These are phyloP conservation scores for Talaromyces islandicus DNA, from an alignment of 2,329 filamentous ascomycete species.

Conservation along the genomic window DNA sequence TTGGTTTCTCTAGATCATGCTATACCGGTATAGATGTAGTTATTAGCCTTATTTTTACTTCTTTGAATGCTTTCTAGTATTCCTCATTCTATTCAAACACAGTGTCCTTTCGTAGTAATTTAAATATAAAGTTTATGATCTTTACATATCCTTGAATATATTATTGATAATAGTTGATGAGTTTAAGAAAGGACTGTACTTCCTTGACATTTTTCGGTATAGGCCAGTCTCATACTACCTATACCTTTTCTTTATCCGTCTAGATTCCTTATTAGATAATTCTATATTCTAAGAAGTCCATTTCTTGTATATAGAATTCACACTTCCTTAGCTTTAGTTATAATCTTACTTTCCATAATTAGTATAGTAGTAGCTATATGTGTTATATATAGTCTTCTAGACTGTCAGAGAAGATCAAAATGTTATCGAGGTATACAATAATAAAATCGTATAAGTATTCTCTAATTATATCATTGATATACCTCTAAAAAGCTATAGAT, in stretches of 20 bases:
- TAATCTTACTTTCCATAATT: background rate
- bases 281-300: background rate
- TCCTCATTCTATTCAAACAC: background rate
- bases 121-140: background rate
- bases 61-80: too few relatives aligned
- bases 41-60: background rate
- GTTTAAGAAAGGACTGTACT: background rate
- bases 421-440: background rate
- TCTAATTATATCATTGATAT: slow-evolving; percentile 4
- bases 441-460: slow-evolving; percentile 12
- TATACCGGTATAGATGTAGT: background rate
- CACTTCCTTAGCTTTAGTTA: background rate
- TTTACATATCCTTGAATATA: background rate
- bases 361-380: too few relatives aligned
- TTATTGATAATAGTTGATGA: background rate
- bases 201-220: background rate
- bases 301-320: slow-evolving; percentile 3
- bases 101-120: background rate
- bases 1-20: background rate
- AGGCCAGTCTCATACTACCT: background rate
- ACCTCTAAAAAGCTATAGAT: background rate
- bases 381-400: too few relatives aligned
- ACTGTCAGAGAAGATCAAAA: too few relatives aligned
- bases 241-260: background rate
- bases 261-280: background rate